phyloP scores from a whole-genome alignment of 495 filamentous ascomycete species.

The Aspergillus ellipticus region DNA sequence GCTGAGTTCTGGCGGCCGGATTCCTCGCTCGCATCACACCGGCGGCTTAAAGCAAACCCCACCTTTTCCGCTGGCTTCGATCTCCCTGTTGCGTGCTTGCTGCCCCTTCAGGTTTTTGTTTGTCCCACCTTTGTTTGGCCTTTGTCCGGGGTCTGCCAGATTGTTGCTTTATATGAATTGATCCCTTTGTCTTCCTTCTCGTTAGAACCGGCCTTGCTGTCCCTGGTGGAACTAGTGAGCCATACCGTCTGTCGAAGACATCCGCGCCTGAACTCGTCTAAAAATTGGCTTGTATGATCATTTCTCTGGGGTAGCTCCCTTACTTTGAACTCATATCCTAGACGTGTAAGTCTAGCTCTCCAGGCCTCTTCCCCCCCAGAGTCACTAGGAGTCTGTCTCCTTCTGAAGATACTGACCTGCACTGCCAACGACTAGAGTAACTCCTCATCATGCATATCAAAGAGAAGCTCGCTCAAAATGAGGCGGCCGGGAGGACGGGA shows the following conservation, averaged over 20 bases:
- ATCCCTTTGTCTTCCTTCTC: neutral
- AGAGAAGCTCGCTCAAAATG: conserved; percentile 83
- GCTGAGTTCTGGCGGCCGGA: neutral
- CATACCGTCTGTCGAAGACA: neutral
- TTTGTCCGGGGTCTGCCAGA: neutral
- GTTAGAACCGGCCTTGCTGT: neutral
- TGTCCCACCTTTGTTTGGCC: neutral
- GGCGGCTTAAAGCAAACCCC: conserved; percentile 1
- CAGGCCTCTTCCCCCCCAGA: neutral
- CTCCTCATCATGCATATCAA: conserved; percentile 72
- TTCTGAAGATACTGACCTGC: neutral
- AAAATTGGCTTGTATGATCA: neutral
- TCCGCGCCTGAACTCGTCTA: neutral
- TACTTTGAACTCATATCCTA: neutral
- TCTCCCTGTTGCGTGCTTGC: conserved; percentile 5
- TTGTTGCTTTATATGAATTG: neutral
- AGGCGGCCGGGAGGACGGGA: conserved; percentile 67
- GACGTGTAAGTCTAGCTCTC: neutral
- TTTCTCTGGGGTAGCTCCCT: neutral
- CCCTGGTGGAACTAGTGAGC: neutral
- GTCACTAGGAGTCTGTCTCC: no score
- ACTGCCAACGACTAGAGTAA: neutral
- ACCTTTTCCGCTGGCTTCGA: neutral
- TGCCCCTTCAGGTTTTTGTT: neutral
- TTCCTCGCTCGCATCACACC: neutral